These are phyloP conservation scores for Xerocomellus dryophilus DNA, from an alignment of 768 basidiomycete genomes.

Conservation along the genomic window DNA sequence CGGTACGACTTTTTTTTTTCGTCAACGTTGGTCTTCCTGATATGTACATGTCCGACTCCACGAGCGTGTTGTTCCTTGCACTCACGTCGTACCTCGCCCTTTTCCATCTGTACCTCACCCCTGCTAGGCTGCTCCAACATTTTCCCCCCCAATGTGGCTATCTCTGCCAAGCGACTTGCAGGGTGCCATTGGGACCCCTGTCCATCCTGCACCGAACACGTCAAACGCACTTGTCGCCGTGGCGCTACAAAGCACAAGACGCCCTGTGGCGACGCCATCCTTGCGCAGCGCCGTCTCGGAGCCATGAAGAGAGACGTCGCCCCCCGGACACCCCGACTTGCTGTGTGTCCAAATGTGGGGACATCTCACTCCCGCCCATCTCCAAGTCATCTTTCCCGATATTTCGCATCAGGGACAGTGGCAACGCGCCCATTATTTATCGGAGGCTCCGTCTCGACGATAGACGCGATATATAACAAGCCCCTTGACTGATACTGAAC, in stretches of 20 bases:
- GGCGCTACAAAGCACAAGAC: conserved; percentile 58
- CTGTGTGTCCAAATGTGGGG: too few species aligned
- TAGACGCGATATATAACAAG: conserved; percentile 16
- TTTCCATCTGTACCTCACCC: too few species aligned
- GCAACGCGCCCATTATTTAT: conserved; percentile 22
- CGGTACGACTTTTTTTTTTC: conserved; percentile 34
- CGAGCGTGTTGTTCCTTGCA: conserved; percentile 74
- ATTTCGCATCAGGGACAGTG: conserved; percentile 14
- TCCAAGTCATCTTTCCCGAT: conserved; percentile 7
- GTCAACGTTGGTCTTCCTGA: background rate
- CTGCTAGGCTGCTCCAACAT: too few species aligned
- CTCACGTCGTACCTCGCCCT: conserved; percentile 53
- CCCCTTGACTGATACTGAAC: too few species aligned
- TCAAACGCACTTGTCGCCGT: conserved; percentile 83
- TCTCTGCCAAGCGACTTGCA: conserved; percentile 46
- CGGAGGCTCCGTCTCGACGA: conserved; percentile 27
- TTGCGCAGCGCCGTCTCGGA: too few species aligned
- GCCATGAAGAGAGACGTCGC: too few species aligned
- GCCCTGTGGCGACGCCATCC: background rate
- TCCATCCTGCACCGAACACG: conserved; percentile 67
- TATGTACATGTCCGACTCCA: background rate
- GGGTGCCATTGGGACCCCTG: conserved; percentile 77
- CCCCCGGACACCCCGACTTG: too few species aligned
- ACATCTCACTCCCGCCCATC: too few species aligned
- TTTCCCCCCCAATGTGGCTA: conserved; percentile 66